Conservation (phyloP, 768 basidiomycete species). For the Amanita exitialis region DNA sequence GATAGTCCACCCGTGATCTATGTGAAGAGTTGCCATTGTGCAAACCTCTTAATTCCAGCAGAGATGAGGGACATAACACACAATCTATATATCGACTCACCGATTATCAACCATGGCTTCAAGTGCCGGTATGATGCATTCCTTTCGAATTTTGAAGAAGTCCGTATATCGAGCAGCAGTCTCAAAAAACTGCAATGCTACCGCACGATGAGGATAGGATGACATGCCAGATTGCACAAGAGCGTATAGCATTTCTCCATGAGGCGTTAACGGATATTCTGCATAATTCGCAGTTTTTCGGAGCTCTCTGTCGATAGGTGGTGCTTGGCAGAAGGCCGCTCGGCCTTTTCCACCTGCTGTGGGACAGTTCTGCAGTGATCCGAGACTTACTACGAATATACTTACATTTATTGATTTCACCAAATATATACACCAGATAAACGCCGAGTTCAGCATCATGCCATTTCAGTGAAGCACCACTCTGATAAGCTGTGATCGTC, state of each 20-base stretch:
- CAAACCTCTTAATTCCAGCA: conserved; percentile 52
- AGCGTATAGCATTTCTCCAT: conserved; percentile 82
- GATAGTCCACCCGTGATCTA: conserved; percentile 78
- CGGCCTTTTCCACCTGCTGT: conserved; percentile 75
- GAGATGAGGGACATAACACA: not conserved
- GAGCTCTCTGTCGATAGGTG: conserved; percentile 56
- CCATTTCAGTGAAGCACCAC: conserved; percentile 67
- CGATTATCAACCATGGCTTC: conserved; percentile 80
- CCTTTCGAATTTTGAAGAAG: conserved; percentile 91
- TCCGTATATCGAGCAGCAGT: conserved; percentile 86
- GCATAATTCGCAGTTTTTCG: conserved; percentile 63
- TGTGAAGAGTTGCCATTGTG: conserved; percentile 66
- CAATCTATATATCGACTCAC: conserved; percentile 32
- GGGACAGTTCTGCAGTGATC: conserved; percentile 1
- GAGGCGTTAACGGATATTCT: conserved; percentile 75
- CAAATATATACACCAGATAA: conserved; percentile 91
- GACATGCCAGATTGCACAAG: conserved; percentile 79
- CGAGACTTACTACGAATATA: not conserved
- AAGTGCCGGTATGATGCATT: conserved; percentile 78
- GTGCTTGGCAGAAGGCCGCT: conserved; percentile 76
- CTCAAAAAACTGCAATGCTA: conserved; percentile 89
- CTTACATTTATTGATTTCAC: conserved; percentile 86
- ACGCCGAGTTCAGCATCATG: conserved; percentile 88
- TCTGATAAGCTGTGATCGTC: conserved; percentile 65
- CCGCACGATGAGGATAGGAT: conserved; percentile 73